Base-by-base conservation (phyloP, 352 stramenopile species). In the Globisporangium recalcitrans region DNA sequence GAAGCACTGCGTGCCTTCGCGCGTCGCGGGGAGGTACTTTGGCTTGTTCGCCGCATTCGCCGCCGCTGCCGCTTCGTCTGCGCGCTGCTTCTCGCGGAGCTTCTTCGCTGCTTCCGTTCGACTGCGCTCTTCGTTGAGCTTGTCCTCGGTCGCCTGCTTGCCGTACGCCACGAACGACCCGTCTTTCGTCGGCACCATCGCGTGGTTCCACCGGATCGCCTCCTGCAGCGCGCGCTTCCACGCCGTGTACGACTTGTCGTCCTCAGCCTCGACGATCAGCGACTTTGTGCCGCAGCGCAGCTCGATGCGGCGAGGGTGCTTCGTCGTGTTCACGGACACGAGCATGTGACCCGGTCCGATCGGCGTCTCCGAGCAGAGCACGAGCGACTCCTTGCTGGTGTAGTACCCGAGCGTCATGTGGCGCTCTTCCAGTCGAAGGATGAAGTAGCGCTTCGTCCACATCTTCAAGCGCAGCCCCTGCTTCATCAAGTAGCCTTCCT, bases 331-430 rank as follows among this genome's bases (percentile, higher is more conserved):
- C 27, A 91, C 62, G 0, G 72, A 60, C 38, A 62, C 66, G 56
- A 87, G 74, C 26, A 71, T 60, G 55, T 95, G 84, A 31, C 80
- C 80, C 0, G 85, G 83, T 0, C 85, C 85, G 47, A 95, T 95
- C 22, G 85, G 83, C 32, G 84, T 93, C 70, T 95, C 85, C 8
- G 79, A 85, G 64, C 85, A 95, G 31, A 95, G 65, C 40, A 79
- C 77, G 21, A 95, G 64, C 36, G 80, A 85, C 64, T 95, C 85
- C 54, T 91, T 93, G 67, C 73, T 91, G 19, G 80, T 91, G 64
- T 95, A 95, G 63, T 95, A 95, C 0, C 83, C 82, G 11, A 95
- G 69, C 36, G 85, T 95, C 85, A 95, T 95, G 73, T 95, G 84
- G 4, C 83, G 83, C 72, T 95, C 85, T 58, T 95, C 85, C 14